A percentile compares a stretch with the other conserved stretches of the same genome.
Conservation (phyloP, 345 rosid genomes). For the Theobroma cacao region DNA sequence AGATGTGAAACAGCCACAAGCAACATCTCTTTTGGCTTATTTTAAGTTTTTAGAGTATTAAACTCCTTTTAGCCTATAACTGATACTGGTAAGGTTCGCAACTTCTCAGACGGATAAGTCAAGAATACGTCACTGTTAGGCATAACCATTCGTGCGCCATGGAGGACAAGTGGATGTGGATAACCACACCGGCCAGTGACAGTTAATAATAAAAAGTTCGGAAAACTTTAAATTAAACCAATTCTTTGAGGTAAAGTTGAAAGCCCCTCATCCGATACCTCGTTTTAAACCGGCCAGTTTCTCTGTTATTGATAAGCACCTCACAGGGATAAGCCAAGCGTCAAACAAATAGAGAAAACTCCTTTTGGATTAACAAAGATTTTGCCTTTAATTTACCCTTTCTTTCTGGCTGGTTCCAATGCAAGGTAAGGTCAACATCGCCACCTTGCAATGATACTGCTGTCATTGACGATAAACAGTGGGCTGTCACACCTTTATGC, state of each 20-base stretch:
- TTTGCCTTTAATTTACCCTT: neutral
- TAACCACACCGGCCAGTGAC: neutral
- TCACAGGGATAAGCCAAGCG: neutral
- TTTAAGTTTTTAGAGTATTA: neutral
- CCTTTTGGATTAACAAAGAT: neutral
- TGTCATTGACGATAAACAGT: too few relatives aligned
- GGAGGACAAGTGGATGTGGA: conserved; percentile 6
- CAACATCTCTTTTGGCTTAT: neutral
- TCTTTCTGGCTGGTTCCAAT: neutral
- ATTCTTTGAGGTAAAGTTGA: neutral
- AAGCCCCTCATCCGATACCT: neutral
- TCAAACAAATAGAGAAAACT: neutral
- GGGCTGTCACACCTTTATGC: too few relatives aligned
- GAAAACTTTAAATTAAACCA: neutral
- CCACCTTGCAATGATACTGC: neutral
- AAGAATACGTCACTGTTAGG: neutral
- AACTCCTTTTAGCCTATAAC: neutral
- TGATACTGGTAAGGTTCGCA: neutral
- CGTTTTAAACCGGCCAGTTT: neutral
- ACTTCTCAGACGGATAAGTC: neutral
- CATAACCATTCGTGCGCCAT: neutral
- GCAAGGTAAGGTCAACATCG: conserved; percentile 6
- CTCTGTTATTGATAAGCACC: neutral
- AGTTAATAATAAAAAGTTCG: neutral
- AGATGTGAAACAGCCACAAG: neutral